Evolutionary conservation across 2,329 filamentous ascomycete species (phyloP), one percentile per base, ranked within the genome.

Genomic region (Beauveria varroae): DNA sequence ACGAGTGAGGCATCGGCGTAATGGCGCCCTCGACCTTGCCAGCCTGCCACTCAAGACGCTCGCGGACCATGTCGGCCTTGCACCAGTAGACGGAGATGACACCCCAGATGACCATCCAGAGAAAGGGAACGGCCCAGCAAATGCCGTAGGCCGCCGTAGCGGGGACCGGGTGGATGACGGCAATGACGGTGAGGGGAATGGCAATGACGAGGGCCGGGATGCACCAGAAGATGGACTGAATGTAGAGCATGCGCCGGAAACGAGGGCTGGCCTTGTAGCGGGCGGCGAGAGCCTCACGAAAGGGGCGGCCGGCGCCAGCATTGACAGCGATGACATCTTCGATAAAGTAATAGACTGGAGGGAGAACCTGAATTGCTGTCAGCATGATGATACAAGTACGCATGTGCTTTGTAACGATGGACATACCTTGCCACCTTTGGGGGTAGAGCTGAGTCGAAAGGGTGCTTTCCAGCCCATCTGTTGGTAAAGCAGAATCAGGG

Each of bases 311-410:
- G 10, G 83, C 86, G 3, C 79, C 81, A 22, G 84, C 86, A 67
- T 89, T 87, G 46, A 89, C 86, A 5, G 84, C 85, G 16, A 87
- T 80, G 26, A 88, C 79, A 66, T 89, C 86, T 71, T 89, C 86
- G 28, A 88, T 82, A 34, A 89, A 78, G 55, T 86, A 86, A 66
- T 87, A 86, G 1, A 83, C 78, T 2, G 83, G 80, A 0, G 86
- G 86, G 3, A 81, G 78, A 62, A 87, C 81, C 69, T 76, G 74
- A 18, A 12, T 24, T 14, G 6, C 22, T 22, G 49, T 44, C 5
- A 59, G 24, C 41, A 22, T 20, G 3, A 22, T 55, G 1, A 8
- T 46, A 34, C 7, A 20, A 3, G 14, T 18, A 22, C 5, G 49
- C 12, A n/a, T 46, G 24, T 6, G 22, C 53, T 55, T 43, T 18